These are phyloP conservation scores for Geotrichum fermentans DNA, from an alignment of 1,139 yeast species.

Conservation along the genomic window DNA sequence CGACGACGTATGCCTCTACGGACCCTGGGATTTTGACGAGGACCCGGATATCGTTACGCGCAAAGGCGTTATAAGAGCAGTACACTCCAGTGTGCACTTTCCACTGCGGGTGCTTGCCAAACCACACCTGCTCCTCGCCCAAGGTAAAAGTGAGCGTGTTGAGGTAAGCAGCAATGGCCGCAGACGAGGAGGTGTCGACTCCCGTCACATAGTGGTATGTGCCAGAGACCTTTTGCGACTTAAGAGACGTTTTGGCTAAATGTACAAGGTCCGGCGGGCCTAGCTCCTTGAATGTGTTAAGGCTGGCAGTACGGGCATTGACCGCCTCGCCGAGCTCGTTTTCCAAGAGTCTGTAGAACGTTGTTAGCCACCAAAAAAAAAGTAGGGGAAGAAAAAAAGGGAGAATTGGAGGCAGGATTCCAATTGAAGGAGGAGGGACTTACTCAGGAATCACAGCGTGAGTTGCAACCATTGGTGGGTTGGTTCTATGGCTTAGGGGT, in stretches of 20 bases:
- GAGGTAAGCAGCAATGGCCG: slow-evolving; percentile 65
- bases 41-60: slow-evolving; percentile 65
- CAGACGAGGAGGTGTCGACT: slow-evolving; percentile 53
- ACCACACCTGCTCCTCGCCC: slow-evolving; percentile 60
- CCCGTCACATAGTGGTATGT: slow-evolving; percentile 73
- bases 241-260: slow-evolving; percentile 45
- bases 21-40: slow-evolving; percentile 71
- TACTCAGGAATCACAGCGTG: slow-evolving; percentile 35
- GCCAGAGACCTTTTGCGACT: slow-evolving; percentile 41
- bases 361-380: neutral
- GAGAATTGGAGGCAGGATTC: neutral
- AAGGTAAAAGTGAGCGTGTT: slow-evolving; percentile 64
- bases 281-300: slow-evolving; percentile 49
- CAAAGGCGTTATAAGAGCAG: slow-evolving; percentile 64
- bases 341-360: slow-evolving; percentile 43
- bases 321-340: slow-evolving; percentile 48
- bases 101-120: slow-evolving; percentile 73
- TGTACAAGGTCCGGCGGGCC: slow-evolving; percentile 94
- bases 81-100: slow-evolving; percentile 68
- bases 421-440: too few species aligned
- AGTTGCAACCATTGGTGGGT: slow-evolving; percentile 25
- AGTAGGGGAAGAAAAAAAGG: neutral
- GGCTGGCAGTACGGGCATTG: slow-evolving; percentile 45
- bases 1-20: slow-evolving; percentile 66
- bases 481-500: too few species aligned